A percentile compares a stretch with the other conserved stretches of the same genome.
These are phyloP conservation scores for Kodamaea lidongshanica DNA, from an alignment of 805 yeast genomes.

Conservation along the genomic window DNA sequence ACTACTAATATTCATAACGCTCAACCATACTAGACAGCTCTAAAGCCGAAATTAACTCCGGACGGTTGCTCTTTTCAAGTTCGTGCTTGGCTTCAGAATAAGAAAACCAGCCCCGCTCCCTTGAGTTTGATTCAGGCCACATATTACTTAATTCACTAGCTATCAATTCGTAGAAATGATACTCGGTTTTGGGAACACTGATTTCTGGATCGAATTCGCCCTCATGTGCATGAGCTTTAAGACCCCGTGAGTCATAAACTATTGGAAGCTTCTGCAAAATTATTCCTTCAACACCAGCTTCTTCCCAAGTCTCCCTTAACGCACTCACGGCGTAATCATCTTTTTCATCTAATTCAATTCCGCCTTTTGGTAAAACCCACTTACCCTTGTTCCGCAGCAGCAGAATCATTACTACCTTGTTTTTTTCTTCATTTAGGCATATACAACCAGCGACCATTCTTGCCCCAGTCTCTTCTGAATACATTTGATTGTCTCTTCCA, in stretches of 20 bases:
- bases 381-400: slow-evolving; percentile 61
- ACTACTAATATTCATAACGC: slow-evolving; percentile 16
- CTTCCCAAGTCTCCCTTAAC: slow-evolving; percentile 94
- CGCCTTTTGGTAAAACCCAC: slow-evolving; percentile 96
- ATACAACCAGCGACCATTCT: slow-evolving; percentile 92
- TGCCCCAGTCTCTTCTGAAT: slow-evolving; percentile 60
- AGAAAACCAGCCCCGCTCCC: slow-evolving; percentile 72
- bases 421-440: slow-evolving; percentile 51
- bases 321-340: slow-evolving; percentile 50
- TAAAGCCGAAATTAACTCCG: slow-evolving; percentile 62
- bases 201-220: slow-evolving; percentile 30
- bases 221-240: slow-evolving; percentile 31
- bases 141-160: slow-evolving; percentile 47
- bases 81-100: slow-evolving; percentile 62
- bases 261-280: slow-evolving; percentile 53
- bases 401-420: slow-evolving; percentile 69
- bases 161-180: slow-evolving; percentile 77
- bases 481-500: slow-evolving; percentile 55
- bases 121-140: slow-evolving; percentile 69
- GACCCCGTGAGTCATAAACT: slow-evolving; percentile 50
- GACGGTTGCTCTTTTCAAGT: slow-evolving; percentile 50
- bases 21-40: slow-evolving; percentile 47
- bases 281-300: slow-evolving; percentile 80
- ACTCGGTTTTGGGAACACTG: slow-evolving; percentile 70
- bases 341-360: slow-evolving; percentile 79